Evolutionary conservation across 331 rosid species (phyloP).

Genomic region (Stylosanthes scabra): DNA sequence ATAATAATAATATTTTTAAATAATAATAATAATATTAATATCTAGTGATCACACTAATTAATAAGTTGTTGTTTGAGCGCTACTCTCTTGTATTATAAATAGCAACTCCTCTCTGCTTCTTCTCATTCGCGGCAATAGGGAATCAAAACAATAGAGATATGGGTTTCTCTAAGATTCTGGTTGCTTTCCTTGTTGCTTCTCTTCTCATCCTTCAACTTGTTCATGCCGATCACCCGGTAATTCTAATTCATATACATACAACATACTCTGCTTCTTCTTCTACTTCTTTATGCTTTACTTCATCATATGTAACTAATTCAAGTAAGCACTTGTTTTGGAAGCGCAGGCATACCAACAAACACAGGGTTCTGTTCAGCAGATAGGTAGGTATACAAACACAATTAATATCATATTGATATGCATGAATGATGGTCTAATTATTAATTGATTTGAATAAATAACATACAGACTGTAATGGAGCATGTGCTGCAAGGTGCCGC

Average conservation of each 20-base stretch:
- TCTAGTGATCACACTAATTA: slow-evolving; percentile 9
- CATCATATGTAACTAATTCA: slow-evolving; percentile 28
- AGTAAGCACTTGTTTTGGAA: slow-evolving; percentile 13
- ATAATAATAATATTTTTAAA: no score
- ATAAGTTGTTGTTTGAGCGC: no score
- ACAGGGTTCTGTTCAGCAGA: slow-evolving; percentile 41
- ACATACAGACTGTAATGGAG: slow-evolving; percentile 66
- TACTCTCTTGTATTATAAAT: slow-evolving; percentile 44
- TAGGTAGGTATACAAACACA: slow-evolving; percentile 38
- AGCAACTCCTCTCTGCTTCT: neutral
- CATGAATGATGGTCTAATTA: no score
- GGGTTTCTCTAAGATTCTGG: slow-evolving; percentile 53
- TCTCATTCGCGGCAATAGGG: slow-evolving; percentile 6
- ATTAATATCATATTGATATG: neutral
- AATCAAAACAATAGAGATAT: slow-evolving; percentile 10
- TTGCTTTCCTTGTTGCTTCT: slow-evolving; percentile 50
- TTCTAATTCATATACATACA: neutral
- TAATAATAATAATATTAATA: neutral
- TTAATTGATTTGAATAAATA: neutral
- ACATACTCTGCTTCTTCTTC: neutral
- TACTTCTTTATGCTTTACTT: no score
- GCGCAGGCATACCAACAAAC: slow-evolving; percentile 34
- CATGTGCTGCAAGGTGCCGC: slow-evolving; percentile 66
- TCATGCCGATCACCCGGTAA: slow-evolving; percentile 43
- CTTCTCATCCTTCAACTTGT: slow-evolving; percentile 47